Base-by-base conservation (phyloP, 1,284 basidiomycete genomes). In the Malassezia equina region DNA sequence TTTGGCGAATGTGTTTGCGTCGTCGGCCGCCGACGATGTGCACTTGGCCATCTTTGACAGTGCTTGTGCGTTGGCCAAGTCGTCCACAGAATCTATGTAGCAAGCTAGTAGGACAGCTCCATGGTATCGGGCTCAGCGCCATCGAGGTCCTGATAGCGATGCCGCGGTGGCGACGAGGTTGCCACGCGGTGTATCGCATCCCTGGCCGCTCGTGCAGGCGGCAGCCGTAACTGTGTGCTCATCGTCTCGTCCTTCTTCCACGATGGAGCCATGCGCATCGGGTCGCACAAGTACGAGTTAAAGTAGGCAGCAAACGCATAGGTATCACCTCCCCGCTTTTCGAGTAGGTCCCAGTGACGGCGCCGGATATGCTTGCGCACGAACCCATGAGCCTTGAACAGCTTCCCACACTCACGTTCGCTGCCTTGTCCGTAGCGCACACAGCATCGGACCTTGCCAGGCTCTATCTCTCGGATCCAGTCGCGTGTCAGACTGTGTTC, bases 301-400 rank as follows among this genome's bases (percentile, higher is more conserved):
- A 61, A 65, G 29, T 57, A 67, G 7, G 13, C 31, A 7, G 43
- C 50, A 39, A 27, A 28, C 24, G 46, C 24, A 17, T 25, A n/a
- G 19, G 31, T 23, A 24, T 33, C 31, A 7, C 46, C 24, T 4
- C 46, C 32, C 13, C 41, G 23, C 24, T 27, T 13, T 28, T 67
- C 62, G 42, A 69, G 57, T 21, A 65, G 55, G 1, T 46, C 55
- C 21, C 58, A 48, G 45, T 73, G 70, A 54, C 69, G 71, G 57
- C 69, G 71, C 32, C 61, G 45, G 2, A 73, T 55, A 44, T 73
- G 70, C 64, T 73, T 71, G 51, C 65, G 64, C 3, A 68, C 64
- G 52, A 69, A 71, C 29, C 58, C 55, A 17, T 52, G 52, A 15
- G 65, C 65, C 44, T 64, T 68, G 61, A 73, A 73, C 7, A 65